Evolutionary conservation across 768 basidiomycete species (phyloP), one percentile per base, ranked within the genome.

Genomic region (Mycena albidolilacea): DNA sequence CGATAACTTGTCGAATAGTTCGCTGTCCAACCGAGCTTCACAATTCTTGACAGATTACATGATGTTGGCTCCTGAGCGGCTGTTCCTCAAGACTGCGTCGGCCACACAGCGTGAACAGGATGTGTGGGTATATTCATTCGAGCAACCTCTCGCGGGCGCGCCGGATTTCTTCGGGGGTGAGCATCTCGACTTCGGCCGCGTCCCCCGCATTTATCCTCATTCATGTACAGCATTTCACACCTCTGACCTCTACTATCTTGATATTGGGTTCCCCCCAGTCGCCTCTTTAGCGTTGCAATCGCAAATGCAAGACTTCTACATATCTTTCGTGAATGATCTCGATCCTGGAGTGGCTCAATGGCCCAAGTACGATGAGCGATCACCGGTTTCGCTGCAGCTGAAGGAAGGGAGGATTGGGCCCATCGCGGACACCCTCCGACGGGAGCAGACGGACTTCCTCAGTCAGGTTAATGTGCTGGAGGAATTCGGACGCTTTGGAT

Each of bases 141-240:
- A 69, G 11, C 67, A 69, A 35, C 46, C 3, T 35, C 19, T 54
- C 43, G 17, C 67, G 1, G 60, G 59, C 7, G 5, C 38, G 14
- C 67, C 67, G 10, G 67, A 52, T 12, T 61, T 69, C 59, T 6
- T 69, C n/a, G 67, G 67, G 14, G 48, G 67, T 69, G 43, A 59
- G 55, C 19, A 7, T 30, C 4, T 50, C 8, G 46, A 15, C 12
- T 46, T 10, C 8, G 10, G 10, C 14, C 14, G 41, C 10, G 30
- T 30, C 14, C 41, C 41, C 41, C 8, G 6, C 14, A 14, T 43
- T 43, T 9, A 43, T 43, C 41, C 14, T 43, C 41, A 48, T 48
- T 52, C 15, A 15, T 48, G 15, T 30, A 37, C 44, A 50, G 48
- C 48, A 50, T 50, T 50, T n/a, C 48, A 50, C n/a, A 50, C 19